Base-by-base conservation (phyloP, 1,139 yeast genomes). In the Torulaspora globosa region DNA sequence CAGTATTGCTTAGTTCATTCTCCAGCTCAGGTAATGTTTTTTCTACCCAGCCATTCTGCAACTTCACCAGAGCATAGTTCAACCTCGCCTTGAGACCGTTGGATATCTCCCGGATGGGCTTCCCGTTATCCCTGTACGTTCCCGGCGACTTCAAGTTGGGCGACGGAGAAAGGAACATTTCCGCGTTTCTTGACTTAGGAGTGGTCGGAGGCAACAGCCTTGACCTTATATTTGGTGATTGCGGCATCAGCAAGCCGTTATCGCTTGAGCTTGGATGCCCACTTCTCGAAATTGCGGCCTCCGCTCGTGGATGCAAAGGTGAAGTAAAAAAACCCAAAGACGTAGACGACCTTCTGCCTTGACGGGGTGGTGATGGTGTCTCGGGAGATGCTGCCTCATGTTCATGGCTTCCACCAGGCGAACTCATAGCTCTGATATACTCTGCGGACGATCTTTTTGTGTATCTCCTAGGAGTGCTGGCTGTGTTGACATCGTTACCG, bases 61-160 rank as follows among this genome's bases (percentile, higher is more conserved):
- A 63, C 56, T 74, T 74, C 28, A 73, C 66, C 54, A 71, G 63
- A 6, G 79, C 79, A 58, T 70, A 72, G 42, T 74, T 70, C 15
- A 74, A 60, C 41, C 78, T 61, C 12, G 77, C 71, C 48, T 70
- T 68, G 36, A 74, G 61, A 46, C 69, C 70, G 21, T 68, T 60
- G 0, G 77, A 70, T 24, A 74, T 65, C 48, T 69, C 69, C 39
- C 71, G 62, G 16, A 72, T 68, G 21, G 72, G 71, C 47, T 60
- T 65, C 10, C 59, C 61, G 15, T 58, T 57, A n/a, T 63, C 67
- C 34, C 56, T 54, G 19, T 51, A 43, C 2, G 58, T 57, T 11
- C 65, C 58, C 7, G 73, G 72, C 0, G 71, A 67, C 44, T 65
- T 69, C 44, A 69, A 51, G 35, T 59, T 57, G 1, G 71, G 71